Evolutionary conservation across 768 basidiomycete species (phyloP), one percentile per base, ranked within the genome.

Genomic region (Leccinum truebloodii): DNA sequence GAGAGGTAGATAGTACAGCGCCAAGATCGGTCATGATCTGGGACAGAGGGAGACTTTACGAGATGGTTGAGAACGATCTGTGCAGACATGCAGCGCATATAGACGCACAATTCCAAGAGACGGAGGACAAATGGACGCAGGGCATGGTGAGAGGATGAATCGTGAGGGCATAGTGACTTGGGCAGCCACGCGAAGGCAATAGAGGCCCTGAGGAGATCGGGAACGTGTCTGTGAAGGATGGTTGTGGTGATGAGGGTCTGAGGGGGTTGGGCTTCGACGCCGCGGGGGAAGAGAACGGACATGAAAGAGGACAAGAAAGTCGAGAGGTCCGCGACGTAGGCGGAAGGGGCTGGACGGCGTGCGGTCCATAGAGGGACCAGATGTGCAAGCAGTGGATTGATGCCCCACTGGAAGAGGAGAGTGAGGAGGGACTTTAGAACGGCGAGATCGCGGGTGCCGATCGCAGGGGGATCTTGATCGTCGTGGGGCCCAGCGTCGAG

Each of bases 101-200:
- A 44, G 57, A 79, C 88, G 70, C 77, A 92, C 91, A 82, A 78
- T 63, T 80, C 79, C 44, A 92, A 74, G 24, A 92, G 71, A 57
- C 83, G 85, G 65, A 86, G 77, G 3, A 82, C 77, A 35, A 79
- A 64, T 1, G 84, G 81, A 5, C 85, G 81, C 16, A 86, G 68
- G 51, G 76, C 69, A 58, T 86, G 80, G 24, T 81, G 63, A 35
- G 79, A 70, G n/a, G 73, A 76, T 32, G 74, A 67, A 1, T 74
- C 63, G 14, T 80, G 76, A 0, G 75, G 71, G 6, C 77, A 71
- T 9, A 80, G 68, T 0, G 79, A 75, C 66, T 82, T 85, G 5
- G 88, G 89, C 8, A 90, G 77, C 91, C 91, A 94, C 2, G 88
- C 92, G 8, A 94, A 74, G 9, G 82, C 72, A 6, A 92, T 78